Percentiles rank a stretch among this genome's conserved stretches.
Evolutionary conservation across 768 basidiomycete genomes (phyloP).

Genomic region (Lactarius pseudohatsudake): DNA sequence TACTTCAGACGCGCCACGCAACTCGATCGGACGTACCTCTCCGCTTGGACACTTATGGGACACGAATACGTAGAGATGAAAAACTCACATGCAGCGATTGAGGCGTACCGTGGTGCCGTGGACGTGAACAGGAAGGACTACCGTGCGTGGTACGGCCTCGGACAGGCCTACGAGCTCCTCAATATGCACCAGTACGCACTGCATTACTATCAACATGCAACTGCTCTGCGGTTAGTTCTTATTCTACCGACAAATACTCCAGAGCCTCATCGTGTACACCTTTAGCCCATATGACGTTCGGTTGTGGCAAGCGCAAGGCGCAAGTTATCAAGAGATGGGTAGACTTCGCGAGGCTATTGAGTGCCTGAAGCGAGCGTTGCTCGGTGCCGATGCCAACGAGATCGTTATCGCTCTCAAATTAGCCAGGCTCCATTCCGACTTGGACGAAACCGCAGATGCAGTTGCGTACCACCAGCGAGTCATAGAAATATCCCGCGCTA

Average conservation of each 20-base stretch:
- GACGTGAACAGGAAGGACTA: constrained; percentile 98
- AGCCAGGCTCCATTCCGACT: constrained; percentile 64
- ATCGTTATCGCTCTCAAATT: constrained; percentile 70
- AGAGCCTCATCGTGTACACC: constrained; percentile 7
- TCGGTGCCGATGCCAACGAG: constrained; percentile 76
- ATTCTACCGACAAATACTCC: background rate
- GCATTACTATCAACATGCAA: constrained; percentile 95
- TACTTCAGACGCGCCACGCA: constrained; percentile 96
- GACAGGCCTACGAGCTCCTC: constrained; percentile 94
- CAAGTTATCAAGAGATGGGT: constrained; percentile 90
- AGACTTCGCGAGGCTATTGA: constrained; percentile 89
- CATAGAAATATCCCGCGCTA: constrained; percentile 67
- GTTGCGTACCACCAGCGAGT: constrained; percentile 80
- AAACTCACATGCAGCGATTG: constrained; percentile 98
- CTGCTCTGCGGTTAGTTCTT: constrained; percentile 70
- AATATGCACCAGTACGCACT: constrained; percentile 97
- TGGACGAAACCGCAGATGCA: constrained; percentile 68
- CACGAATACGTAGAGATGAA: constrained; percentile 99
- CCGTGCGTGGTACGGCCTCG: constrained; percentile 97
- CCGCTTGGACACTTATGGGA: constrained; percentile 99
- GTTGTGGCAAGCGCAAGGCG: constrained; percentile 92
- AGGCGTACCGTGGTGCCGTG: constrained; percentile 93
- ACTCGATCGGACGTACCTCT: constrained; percentile 90
- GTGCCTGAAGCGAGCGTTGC: constrained; percentile 86
- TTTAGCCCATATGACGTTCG: constrained; percentile 91